Conservation (phyloP, 2,329 filamentous ascomycete genomes). For the Botrytis byssoidea region DNA sequence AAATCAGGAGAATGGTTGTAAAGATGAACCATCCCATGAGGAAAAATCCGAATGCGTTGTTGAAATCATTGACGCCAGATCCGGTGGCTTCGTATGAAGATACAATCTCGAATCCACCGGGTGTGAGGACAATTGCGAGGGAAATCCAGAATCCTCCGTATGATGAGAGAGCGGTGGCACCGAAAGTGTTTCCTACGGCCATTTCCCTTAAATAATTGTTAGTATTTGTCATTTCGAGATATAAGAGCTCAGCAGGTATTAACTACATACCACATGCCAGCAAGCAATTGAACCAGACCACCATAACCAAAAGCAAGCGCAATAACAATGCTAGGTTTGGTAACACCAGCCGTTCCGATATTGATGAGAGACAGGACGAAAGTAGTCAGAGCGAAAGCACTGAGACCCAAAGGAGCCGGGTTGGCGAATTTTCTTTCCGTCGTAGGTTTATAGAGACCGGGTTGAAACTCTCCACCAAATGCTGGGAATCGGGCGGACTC, state of each 20-base stretch:
- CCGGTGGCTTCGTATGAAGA: conserved; percentile 38
- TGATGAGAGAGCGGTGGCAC: conserved; percentile 60
- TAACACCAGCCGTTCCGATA: conserved; percentile 48
- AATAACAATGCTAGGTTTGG: conserved; percentile 53
- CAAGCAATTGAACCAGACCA: conserved; percentile 65
- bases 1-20: conserved; percentile 53
- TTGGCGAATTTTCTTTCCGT: conserved; percentile 56
- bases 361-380: conserved; percentile 61
- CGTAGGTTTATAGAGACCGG: conserved; percentile 55
- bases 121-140: conserved; percentile 56
- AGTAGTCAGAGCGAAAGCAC: conserved; percentile 61
- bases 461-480: conserved; percentile 60
- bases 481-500: conserved; percentile 48
- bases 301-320: conserved; percentile 60
- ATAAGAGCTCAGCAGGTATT: too few species aligned
- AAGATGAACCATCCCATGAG: conserved; percentile 64
- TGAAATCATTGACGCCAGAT: conserved; percentile 38
- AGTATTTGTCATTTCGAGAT: background rate
- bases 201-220: conserved; percentile 52
- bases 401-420: conserved; percentile 58
- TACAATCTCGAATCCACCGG: conserved; percentile 54
- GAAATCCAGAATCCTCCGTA: conserved; percentile 64
- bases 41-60: conserved; percentile 56
- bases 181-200: conserved; percentile 62
- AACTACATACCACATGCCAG: conserved; percentile 56